Percentiles rank a stretch among this genome's conserved stretches.
These are phyloP conservation scores for Helichrysum umbraculigerum DNA, from an alignment of 129 eudicot species.

Conservation along the genomic window DNA sequence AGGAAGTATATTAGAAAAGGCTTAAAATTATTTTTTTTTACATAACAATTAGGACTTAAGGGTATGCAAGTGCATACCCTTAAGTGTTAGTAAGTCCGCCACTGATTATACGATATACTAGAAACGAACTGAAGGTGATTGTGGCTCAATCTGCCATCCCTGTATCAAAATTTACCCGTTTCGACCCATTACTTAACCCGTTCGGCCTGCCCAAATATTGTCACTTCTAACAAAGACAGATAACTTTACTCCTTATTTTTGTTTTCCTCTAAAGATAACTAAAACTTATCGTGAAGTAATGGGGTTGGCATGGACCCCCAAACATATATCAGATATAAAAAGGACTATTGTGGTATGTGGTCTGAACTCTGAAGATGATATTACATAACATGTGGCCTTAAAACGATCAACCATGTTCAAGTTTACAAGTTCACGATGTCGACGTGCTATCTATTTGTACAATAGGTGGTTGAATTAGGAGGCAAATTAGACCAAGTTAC, in stretches of 20 bases:
- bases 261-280: not conserved
- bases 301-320: not conserved
- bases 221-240: not conserved
- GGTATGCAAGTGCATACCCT: too few species aligned
- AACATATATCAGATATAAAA: not conserved
- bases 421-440: not conserved
- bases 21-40: too few species aligned
- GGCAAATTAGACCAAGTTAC: not conserved
- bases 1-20: too few species aligned
- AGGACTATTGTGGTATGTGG: not conserved
- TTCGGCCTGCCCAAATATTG: not conserved
- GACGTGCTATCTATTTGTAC: not conserved
- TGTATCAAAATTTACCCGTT: not conserved
- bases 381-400: not conserved
- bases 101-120: not conserved
- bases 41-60: too few species aligned
- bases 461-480: not conserved
- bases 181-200: not conserved
- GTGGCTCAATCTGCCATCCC: not conserved
- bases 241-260: not conserved
- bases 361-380: not conserved
- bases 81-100: too few species aligned
- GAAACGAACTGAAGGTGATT: not conserved
- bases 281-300: not conserved
- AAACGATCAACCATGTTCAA: not conserved